phyloP scores from a whole-genome alignment of 257 asterid genomes.

The Solanum etuberosum region DNA sequence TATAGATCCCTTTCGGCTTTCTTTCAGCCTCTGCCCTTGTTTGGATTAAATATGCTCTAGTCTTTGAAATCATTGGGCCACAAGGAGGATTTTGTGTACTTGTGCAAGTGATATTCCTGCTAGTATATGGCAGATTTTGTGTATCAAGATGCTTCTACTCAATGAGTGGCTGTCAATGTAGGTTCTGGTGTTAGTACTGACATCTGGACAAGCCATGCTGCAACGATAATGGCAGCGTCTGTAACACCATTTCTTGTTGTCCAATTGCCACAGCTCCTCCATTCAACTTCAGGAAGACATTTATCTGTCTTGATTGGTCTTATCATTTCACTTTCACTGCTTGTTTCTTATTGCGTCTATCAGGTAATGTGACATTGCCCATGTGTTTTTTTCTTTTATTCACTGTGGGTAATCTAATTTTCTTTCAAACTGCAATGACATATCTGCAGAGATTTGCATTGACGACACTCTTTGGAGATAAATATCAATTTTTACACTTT shows the following conservation, averaged over 20 bases:
- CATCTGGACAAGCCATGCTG: slow-evolving; percentile 77
- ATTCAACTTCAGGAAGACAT: slow-evolving; percentile 51
- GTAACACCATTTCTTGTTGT: slow-evolving; percentile 69
- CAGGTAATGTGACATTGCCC: slow-evolving; percentile 37
- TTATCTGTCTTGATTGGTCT: slow-evolving; percentile 63
- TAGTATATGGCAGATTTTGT: neutral
- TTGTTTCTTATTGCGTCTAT: slow-evolving; percentile 69
- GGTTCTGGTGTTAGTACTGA: slow-evolving; percentile 89
- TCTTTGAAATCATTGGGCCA: neutral
- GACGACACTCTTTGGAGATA: neutral
- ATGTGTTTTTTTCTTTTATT: neutral
- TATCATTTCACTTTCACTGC: slow-evolving; percentile 43
- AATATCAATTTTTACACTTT: neutral
- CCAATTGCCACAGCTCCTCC: slow-evolving; percentile 60
- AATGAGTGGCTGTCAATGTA: slow-evolving; percentile 19
- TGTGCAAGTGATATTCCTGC: neutral
- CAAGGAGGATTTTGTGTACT: neutral
- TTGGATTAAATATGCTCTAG: neutral
- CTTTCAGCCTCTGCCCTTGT: neutral
- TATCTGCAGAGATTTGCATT: neutral
- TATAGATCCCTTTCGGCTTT: neutral
- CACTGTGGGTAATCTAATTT: neutral
- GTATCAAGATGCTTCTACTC: neutral
- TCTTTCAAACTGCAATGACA: neutral
- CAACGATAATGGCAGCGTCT: slow-evolving; percentile 74